These are phyloP conservation scores for Fraxinus dipetala DNA, from an alignment of 305 asterid species.

Conservation along the genomic window DNA sequence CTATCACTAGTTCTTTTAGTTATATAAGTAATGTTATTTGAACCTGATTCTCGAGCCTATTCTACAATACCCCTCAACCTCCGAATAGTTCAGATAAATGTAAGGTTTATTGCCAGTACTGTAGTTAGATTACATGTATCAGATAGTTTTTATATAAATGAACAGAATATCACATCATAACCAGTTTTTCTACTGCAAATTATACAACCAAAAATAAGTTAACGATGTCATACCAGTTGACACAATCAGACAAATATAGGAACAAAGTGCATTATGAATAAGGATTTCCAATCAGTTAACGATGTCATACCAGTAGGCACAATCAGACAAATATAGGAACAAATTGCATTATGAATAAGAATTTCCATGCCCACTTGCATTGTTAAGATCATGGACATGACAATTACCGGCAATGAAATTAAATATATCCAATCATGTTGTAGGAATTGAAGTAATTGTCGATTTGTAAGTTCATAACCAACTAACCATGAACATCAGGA, in stretches of 20 bases:
- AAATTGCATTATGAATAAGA: neutral
- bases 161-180: neutral
- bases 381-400: neutral
- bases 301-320: neutral
- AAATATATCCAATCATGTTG: neutral
- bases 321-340: neutral
- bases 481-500: conserved; percentile 89
- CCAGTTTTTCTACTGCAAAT: neutral
- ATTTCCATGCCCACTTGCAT: neutral
- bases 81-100: neutral
- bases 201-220: neutral
- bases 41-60: neutral
- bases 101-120: neutral
- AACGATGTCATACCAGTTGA: neutral
- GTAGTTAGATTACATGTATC: neutral
- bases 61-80: neutral
- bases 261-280: neutral
- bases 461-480: neutral
- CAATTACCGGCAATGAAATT: neutral
- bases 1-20: neutral
- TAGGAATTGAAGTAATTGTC: conserved; percentile 1
- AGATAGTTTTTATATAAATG: neutral
- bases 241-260: neutral
- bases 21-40: neutral
- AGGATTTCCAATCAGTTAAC: neutral